These are phyloP conservation scores for Rhodomyrtus tomentosa DNA, from an alignment of 345 rosid genomes.

Conservation along the genomic window DNA sequence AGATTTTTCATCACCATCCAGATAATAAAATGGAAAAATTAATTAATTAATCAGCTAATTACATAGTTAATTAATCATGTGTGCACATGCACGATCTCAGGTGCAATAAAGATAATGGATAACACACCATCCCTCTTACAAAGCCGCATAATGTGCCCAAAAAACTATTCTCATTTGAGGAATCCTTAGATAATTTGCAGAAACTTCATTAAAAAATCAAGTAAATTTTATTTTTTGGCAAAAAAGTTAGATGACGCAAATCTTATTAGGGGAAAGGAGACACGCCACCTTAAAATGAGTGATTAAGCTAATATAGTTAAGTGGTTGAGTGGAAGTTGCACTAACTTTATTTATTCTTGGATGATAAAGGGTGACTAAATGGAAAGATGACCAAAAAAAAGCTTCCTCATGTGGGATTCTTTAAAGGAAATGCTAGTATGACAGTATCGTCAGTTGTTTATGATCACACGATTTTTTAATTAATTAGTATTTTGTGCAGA, in stretches of 20 bases:
- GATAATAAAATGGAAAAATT: background rate
- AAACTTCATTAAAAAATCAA: background rate
- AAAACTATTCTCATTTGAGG: background rate
- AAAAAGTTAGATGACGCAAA: background rate
- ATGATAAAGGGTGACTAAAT: background rate
- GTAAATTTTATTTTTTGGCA: background rate
- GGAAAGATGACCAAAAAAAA: background rate
- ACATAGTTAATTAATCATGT: background rate
- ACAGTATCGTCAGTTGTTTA: too few species aligned
- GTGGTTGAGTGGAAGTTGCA: background rate
- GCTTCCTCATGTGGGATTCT: background rate
- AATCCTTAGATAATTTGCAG: background rate
- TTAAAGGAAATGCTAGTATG: too few species aligned
- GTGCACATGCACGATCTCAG: background rate
- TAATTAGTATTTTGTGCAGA: too few species aligned
- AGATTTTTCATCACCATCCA: background rate
- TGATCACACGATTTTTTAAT: too few species aligned
- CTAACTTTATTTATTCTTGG: background rate
- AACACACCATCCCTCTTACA: constrained; percentile 1
- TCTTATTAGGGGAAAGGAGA: background rate
- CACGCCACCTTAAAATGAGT: background rate
- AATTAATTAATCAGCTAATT: background rate
- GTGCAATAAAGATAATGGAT: constrained; percentile 13
- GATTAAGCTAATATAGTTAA: background rate
- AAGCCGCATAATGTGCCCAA: background rate